Base-by-base conservation (phyloP, 2,329 filamentous ascomycete genomes). In the Bisporella sp. region DNA sequence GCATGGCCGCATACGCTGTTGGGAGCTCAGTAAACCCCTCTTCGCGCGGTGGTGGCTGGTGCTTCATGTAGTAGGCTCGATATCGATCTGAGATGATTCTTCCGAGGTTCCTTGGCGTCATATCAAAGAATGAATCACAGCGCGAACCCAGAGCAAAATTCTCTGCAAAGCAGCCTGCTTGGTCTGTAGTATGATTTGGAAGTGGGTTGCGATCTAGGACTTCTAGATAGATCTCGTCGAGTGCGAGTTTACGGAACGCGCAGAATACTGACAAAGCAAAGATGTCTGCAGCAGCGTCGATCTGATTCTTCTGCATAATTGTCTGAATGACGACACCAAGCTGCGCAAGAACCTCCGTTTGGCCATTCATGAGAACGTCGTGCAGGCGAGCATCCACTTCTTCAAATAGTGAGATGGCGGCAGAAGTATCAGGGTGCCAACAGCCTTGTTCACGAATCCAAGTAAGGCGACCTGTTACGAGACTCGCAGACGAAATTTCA, bases 91-190 rank as follows among this genome's bases (percentile, higher is more conserved):
- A 54, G 9, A 60, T 40, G 8, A 60, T 46, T 47, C 70, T 71
- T 43, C 75, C 75, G 30, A 78, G 65, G 4, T 67, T 67, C 28
- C 70, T 71, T 1, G 75, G 75, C 1, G 68, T 61, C 45, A 83
- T 73, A 51, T 80, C 79, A 52, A 84, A 81, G 59, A 82, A 84
- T 1, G 75, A 71, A 51, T 83, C 78, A 59, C 80, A 84, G 48
- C 79, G 76, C 4, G 80, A 82, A 0, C 80, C 80, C 1, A 82
- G 68, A 0, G 79, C 79, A 65, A 81, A 84, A 0, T 81, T 73
- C 60, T 84, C 81, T 1, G 80, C 75, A 57, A 84, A 84, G 6
- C 78, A 78, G 33, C 78, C 81, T 9, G 79, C 80, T 62, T 84
- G 81, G 50, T 84, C 80, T 4, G 78, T 70, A 47, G 80, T 78